Evolutionary conservation across 768 basidiomycete species (phyloP).

Genomic region (Pleurotus tuber-regium): DNA sequence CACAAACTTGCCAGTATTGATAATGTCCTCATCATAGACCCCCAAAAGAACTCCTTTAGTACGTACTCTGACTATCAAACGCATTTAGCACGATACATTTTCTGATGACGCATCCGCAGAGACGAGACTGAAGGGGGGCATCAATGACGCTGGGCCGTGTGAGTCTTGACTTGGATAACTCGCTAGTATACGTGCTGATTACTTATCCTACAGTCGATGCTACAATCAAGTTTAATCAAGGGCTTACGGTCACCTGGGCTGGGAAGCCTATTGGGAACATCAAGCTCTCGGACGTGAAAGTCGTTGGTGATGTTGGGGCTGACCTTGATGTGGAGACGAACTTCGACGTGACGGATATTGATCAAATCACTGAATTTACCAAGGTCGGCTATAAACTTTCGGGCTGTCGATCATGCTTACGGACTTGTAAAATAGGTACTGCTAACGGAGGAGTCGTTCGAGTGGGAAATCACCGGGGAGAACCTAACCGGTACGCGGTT

Average conservation of each 20-base stretch:
- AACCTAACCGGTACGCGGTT: conserved; percentile 52
- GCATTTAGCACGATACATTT: background rate
- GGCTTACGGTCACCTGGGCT: conserved; percentile 60
- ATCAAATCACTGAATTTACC: conserved; percentile 60
- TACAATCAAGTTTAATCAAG: conserved; percentile 59
- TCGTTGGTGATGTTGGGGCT: conserved; percentile 64
- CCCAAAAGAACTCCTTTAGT: conserved; percentile 58
- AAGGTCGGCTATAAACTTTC: conserved; percentile 35
- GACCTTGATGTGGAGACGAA: conserved; percentile 48
- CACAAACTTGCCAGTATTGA: conserved; percentile 39
- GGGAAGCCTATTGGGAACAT: conserved; percentile 57
- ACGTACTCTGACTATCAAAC: conserved; percentile 16
- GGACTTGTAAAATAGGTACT: conserved; percentile 33
- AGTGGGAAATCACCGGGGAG: conserved; percentile 65
- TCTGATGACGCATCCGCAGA: conserved; percentile 27
- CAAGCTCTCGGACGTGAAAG: conserved; percentile 55
- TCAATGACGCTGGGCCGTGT: conserved; percentile 75
- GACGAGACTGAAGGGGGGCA: conserved; percentile 55
- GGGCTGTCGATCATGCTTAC: too few relatives aligned
- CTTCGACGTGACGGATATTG: conserved; percentile 58
- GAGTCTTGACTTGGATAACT: conserved; percentile 20
- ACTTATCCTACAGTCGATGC: conserved; percentile 52
- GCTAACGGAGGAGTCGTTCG: conserved; percentile 62
- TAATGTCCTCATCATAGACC: conserved; percentile 58
- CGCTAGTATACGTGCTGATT: conserved; percentile 7